These are phyloP conservation scores for Epichloe baconii DNA, from an alignment of 2,329 filamentous ascomycete genomes.

Conservation along the genomic window DNA sequence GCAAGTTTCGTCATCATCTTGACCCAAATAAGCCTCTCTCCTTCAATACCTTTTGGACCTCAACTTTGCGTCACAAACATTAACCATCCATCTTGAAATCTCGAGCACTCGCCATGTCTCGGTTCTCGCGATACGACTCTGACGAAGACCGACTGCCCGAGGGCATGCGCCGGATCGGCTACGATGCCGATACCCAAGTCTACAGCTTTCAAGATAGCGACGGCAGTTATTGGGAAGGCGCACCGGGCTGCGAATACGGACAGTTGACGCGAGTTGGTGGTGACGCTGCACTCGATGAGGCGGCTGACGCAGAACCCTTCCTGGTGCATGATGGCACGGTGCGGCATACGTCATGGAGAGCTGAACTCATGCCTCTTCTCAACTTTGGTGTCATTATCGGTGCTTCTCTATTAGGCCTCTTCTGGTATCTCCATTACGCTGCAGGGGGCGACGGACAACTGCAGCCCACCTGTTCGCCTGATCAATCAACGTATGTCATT, in stretches of 20 bases:
- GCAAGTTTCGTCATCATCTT: too few relatives aligned
- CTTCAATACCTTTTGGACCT: too few relatives aligned
- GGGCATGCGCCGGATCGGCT: slow-evolving; percentile 41
- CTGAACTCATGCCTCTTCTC: slow-evolving; percentile 40
- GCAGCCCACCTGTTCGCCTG: slow-evolving; percentile 14
- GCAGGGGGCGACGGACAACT: slow-evolving; percentile 6
- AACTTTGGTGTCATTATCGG: slow-evolving; percentile 44
- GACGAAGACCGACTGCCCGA: slow-evolving; percentile 40
- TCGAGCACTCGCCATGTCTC: slow-evolving; percentile 21
- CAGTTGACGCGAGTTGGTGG: slow-evolving; percentile 28
- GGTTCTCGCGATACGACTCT: slow-evolving; percentile 28
- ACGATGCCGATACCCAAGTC: slow-evolving; percentile 40
- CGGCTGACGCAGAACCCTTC: slow-evolving; percentile 19
- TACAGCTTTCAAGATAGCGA: slow-evolving; percentile 38
- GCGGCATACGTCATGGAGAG: slow-evolving; percentile 32
- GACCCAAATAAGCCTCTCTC: too few relatives aligned
- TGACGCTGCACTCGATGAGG: slow-evolving; percentile 13
- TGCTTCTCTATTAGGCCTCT: slow-evolving; percentile 34
- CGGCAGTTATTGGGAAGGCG: slow-evolving; percentile 37
- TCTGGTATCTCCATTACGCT: slow-evolving; percentile 31
- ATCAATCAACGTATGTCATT: slow-evolving; percentile 26
- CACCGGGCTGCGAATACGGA: slow-evolving; percentile 36
- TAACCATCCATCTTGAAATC: too few relatives aligned
- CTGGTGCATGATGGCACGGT: slow-evolving; percentile 11
- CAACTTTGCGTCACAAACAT: too few relatives aligned